Evolutionary conservation across 2,329 filamentous ascomycete species (phyloP).

Genomic region (Fusarium sp.): DNA sequence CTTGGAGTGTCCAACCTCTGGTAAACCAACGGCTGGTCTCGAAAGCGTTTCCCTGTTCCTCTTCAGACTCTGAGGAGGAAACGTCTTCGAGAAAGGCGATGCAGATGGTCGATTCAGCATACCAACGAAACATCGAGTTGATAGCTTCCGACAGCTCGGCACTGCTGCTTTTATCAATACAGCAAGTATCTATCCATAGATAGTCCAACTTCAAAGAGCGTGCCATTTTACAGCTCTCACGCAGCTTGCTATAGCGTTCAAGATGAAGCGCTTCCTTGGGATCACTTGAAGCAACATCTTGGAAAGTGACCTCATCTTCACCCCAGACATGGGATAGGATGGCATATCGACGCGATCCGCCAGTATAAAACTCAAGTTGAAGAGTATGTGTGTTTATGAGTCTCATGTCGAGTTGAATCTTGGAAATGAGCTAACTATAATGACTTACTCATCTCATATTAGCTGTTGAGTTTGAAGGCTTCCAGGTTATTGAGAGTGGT

Average conservation of each 20-base stretch:
- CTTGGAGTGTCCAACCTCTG: constrained; percentile 48
- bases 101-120: constrained; percentile 44
- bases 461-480: not conserved
- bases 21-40: constrained; percentile 42
- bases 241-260: constrained; percentile 35
- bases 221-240: constrained; percentile 37
- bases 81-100: constrained; percentile 46
- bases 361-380: constrained; percentile 36
- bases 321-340: constrained; percentile 48
- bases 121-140: constrained; percentile 52
- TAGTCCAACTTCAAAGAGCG: constrained; percentile 34
- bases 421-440: not conserved
- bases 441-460: not conserved
- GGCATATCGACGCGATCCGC: constrained; percentile 40
- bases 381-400: constrained; percentile 42
- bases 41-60: constrained; percentile 3
- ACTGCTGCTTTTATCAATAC: constrained; percentile 50
- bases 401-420: constrained; percentile 31
- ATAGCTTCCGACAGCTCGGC: constrained; percentile 49
- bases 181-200: constrained; percentile 50
- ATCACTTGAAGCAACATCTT: constrained; percentile 19
- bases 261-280: constrained; percentile 1
- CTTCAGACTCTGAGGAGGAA: not conserved
- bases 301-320: constrained; percentile 38
- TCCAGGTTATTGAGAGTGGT: not conserved